Percentiles rank a stretch among this genome's conserved stretches.
Evolutionary conservation across 2,329 filamentous ascomycete genomes (phyloP).

Genomic region (Colletotrichum australisinense): DNA sequence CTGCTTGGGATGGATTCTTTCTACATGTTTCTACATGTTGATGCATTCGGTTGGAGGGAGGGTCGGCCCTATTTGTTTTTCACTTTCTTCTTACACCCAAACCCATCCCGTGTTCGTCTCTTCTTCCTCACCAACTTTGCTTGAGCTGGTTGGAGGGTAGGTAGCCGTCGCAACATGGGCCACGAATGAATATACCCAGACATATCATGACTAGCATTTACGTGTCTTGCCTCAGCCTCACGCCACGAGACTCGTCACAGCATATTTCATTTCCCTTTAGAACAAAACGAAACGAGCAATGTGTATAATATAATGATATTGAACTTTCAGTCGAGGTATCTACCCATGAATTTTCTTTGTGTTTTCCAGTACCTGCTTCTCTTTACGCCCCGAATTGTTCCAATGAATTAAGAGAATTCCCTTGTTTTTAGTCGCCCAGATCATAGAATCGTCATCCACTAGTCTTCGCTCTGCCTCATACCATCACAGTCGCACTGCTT

Average conservation of each 20-base stretch:
- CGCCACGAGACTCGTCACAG: background rate
- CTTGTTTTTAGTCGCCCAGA: conserved; percentile 18
- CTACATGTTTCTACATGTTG: background rate
- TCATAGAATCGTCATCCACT: conserved; percentile 9
- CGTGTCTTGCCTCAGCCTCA: background rate
- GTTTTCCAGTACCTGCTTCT: conserved; percentile 6
- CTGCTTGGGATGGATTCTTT: background rate
- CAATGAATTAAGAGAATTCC: background rate
- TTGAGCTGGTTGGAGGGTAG: background rate
- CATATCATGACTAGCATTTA: conserved; percentile 28
- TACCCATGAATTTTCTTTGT: conserved; percentile 9
- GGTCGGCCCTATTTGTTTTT: conserved; percentile 5
- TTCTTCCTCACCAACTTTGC: background rate
- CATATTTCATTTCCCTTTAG: background rate
- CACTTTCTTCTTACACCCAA: background rate
- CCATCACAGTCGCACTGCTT: background rate
- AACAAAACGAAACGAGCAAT: background rate
- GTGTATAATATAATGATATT: conserved; percentile 22
- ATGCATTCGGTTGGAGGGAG: background rate
- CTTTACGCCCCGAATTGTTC: conserved; percentile 26
- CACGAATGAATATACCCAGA: conserved; percentile 34
- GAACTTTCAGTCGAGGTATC: conserved; percentile 22
- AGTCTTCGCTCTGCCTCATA: background rate
- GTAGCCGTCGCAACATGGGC: conserved; percentile 18
- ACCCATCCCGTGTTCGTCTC: background rate